Percentiles rank a stretch among this genome's conserved stretches.
phyloP scores from a whole-genome alignment of 306 rosid genomes.

The Oemleria cerasiformis region DNA sequence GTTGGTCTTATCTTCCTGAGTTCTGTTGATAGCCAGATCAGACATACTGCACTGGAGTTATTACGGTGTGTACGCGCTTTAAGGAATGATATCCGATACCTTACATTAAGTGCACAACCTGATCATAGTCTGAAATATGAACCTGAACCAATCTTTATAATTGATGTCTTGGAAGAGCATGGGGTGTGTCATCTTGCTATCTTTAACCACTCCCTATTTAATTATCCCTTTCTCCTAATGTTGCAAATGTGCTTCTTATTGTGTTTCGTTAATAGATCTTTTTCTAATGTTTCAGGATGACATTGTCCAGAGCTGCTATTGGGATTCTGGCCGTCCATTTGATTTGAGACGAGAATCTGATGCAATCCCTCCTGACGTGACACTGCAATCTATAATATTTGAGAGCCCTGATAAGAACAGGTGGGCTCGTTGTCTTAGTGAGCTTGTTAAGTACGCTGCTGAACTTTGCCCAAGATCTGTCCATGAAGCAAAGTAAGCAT shows the following conservation, averaged over 20 bases:
- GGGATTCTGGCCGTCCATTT: constrained; percentile 95
- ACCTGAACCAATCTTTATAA: constrained; percentile 88
- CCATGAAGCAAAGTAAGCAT: constrained; percentile 84
- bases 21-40: constrained; percentile 92
- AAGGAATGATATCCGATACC: constrained; percentile 82
- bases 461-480: constrained; percentile 95
- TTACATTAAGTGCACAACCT: constrained; percentile 57
- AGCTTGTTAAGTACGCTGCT: constrained; percentile 87
- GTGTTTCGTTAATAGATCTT: constrained; percentile 24
- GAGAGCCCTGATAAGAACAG: constrained; percentile 97
- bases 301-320: constrained; percentile 91
- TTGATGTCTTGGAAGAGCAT: constrained; percentile 97
- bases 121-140: constrained; percentile 69
- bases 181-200: constrained; percentile 57
- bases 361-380: constrained; percentile 83
- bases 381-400: constrained; percentile 93
- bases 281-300: constrained; percentile 71
- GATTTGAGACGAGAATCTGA: constrained; percentile 96
- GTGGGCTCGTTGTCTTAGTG: constrained; percentile 99
- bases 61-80: constrained; percentile 97
- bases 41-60: constrained; percentile 91
- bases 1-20: constrained; percentile 98
- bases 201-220: constrained; percentile 8
- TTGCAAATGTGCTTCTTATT: constrained; percentile 7
- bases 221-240: neutral